These are phyloP conservation scores for Cyberlindnera euphorbiiphila DNA, from an alignment of 805 yeast species.

Conservation along the genomic window DNA sequence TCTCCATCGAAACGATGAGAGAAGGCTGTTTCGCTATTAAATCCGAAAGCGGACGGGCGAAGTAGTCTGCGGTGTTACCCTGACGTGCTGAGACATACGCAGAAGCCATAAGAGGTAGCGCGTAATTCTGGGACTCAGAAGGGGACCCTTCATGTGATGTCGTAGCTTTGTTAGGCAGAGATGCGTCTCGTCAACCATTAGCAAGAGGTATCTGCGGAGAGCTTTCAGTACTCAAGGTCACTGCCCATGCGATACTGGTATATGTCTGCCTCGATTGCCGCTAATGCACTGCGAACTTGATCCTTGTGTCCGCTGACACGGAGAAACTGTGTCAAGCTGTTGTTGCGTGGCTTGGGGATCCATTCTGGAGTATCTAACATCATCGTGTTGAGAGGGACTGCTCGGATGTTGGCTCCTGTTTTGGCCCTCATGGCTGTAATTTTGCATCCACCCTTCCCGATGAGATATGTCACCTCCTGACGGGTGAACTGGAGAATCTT, in stretches of 20 bases:
- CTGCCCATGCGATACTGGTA: slow-evolving; percentile 19
- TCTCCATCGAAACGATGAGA: slow-evolving; percentile 3
- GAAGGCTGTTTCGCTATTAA: no score
- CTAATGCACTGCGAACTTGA: slow-evolving; percentile 27
- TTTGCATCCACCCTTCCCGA: slow-evolving; percentile 40
- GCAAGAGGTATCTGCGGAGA: not conserved
- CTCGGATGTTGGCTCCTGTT: slow-evolving; percentile 37
- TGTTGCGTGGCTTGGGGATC: slow-evolving; percentile 3
- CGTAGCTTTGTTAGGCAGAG: no score
- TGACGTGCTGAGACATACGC: slow-evolving; percentile 18
- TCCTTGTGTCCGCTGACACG: slow-evolving; percentile 30
- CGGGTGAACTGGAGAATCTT: slow-evolving; percentile 24
- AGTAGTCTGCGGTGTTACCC: slow-evolving; percentile 16
- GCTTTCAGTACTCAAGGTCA: not conserved
- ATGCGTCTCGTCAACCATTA: not conserved
- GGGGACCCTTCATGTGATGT: not conserved
- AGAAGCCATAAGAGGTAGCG: not conserved
- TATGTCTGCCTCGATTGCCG: slow-evolving; percentile 26
- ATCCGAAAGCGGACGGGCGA: slow-evolving; percentile 7
- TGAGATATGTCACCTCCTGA: slow-evolving; percentile 37
- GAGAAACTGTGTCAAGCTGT: slow-evolving; percentile 27
- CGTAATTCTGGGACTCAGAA: slow-evolving; percentile 19
- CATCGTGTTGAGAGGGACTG: slow-evolving; percentile 34
- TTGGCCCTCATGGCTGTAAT: slow-evolving; percentile 34
- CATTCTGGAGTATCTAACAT: no score